Evolutionary conservation across 495 filamentous ascomycete species (phyloP), one percentile per base, ranked within the genome.

Genomic region (Bacidia rubella): DNA sequence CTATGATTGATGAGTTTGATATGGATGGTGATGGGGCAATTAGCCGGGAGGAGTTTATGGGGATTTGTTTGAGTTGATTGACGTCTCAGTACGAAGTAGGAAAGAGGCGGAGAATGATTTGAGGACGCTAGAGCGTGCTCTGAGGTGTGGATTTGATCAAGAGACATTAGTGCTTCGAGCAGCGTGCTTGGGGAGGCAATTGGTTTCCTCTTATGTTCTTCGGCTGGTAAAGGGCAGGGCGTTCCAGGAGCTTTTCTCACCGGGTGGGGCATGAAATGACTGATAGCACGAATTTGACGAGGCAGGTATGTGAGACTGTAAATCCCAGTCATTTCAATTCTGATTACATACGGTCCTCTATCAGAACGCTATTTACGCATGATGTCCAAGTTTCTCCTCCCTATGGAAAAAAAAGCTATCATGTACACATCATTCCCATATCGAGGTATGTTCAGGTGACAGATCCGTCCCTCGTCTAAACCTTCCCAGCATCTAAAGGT

Each of bases 1-100:
- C 90, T 62, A 98, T 98, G 92, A 87, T 98, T 70, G 89, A 95
- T 68, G 92, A 98, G 71, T 98, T 98, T 75, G 92, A 98, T 73
- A 70, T 95, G 53, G 85, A 90, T 64, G 89, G 86, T 0, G 90
- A 93, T 58, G 87, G 87, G 4, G 87, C 81, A 57, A 92, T 97
- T 52, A 86, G 80, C 57, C 72, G 82, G 60, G 90, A 96, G 54
- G 90, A 92, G 66, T 97, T 97, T 74, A 74, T 95, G 54, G 74
- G 74, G 25, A 89, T 90, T 60, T 90, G 85, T 63, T 73, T 74
- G 68, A 74, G 75, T 61, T 75, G 58, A 68, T 0, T 19, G 24
- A 15, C n/a, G n/a, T n/a, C n/a, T n/a, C n/a, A n/a, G n/a, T n/a
- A n/a, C n/a, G n/a, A n/a, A n/a, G n/a, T n/a, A n/a, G n/a, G n/a